Percentiles rank a stretch among this genome's conserved stretches.
Conservation (phyloP, 768 basidiomycete species). For the Tylopilus vinaceipallidus region DNA sequence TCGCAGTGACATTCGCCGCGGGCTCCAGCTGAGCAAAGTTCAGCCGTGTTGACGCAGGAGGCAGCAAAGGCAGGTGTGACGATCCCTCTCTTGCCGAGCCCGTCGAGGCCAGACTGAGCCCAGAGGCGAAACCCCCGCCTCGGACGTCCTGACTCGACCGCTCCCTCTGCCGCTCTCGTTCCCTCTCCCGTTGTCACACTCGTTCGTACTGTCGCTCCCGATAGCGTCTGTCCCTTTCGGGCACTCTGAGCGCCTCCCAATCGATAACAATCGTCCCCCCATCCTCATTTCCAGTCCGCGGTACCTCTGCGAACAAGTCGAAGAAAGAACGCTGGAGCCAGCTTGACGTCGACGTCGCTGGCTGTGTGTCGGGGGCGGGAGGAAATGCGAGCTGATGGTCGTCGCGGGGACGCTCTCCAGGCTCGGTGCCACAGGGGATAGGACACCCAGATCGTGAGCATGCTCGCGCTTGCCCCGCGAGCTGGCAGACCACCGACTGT, state of each 20-base stretch:
- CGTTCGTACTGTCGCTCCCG: slow-evolving; percentile 11
- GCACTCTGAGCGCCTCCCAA: slow-evolving; percentile 16
- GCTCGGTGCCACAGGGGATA: slow-evolving; percentile 14
- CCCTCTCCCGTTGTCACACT: slow-evolving; percentile 21
- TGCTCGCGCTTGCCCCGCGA: slow-evolving; percentile 16
- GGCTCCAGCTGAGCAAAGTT: slow-evolving; percentile 8
- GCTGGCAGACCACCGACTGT: slow-evolving; percentile 22
- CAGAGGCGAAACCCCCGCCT: slow-evolving; percentile 15
- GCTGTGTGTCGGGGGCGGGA: slow-evolving; percentile 1
- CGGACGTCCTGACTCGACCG: slow-evolving; percentile 14
- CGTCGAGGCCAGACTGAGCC: slow-evolving; percentile 12
- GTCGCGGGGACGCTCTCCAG: slow-evolving; percentile 14
- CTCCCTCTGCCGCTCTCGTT: slow-evolving; percentile 18
- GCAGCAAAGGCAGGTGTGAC: not conserved
- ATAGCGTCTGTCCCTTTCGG: slow-evolving; percentile 10
- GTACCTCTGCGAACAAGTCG: slow-evolving; percentile 20
- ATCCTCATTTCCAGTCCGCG: slow-evolving; percentile 7
- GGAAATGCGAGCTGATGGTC: slow-evolving; percentile 9
- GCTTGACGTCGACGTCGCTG: slow-evolving; percentile 1
- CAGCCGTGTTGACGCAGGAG: slow-evolving; percentile 2
- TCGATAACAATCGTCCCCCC: slow-evolving; percentile 15
- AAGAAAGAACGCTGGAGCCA: slow-evolving; percentile 21
- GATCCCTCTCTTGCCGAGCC: slow-evolving; percentile 20
- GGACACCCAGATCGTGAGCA: slow-evolving; percentile 7
- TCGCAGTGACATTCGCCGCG: not conserved